Conservation (phyloP, 768 basidiomycete species). For the Russula lepida region DNA sequence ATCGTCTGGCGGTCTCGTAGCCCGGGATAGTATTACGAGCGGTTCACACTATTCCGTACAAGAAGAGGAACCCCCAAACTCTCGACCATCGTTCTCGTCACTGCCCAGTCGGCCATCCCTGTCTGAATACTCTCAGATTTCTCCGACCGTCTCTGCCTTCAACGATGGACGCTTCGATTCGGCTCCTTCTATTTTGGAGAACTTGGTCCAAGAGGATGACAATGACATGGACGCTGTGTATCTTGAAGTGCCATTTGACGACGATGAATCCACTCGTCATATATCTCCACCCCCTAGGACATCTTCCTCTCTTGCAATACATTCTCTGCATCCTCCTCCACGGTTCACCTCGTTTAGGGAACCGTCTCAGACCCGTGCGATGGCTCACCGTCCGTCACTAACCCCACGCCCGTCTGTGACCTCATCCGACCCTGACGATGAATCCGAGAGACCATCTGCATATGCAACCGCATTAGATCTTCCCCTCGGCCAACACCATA, state of each 20-base stretch:
- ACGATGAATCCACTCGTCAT: slow-evolving; percentile 11
- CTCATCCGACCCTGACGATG: slow-evolving; percentile 21
- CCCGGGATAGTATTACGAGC: slow-evolving; percentile 19
- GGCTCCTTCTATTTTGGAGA: slow-evolving; percentile 18
- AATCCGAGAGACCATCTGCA: slow-evolving; percentile 16
- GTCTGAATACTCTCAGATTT: slow-evolving; percentile 61
- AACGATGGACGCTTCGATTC: slow-evolving; percentile 43
- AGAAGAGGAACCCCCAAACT: slow-evolving; percentile 22
- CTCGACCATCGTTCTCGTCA: slow-evolving; percentile 47
- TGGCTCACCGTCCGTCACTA: background rate
- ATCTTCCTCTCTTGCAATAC: slow-evolving; percentile 20
- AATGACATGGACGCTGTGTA: background rate
- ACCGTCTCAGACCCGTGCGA: background rate
- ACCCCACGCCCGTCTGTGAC: slow-evolving; percentile 6
- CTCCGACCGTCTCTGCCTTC: slow-evolving; percentile 77
- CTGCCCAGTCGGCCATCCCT: slow-evolving; percentile 44
- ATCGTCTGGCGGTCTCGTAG: background rate
- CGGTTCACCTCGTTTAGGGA: slow-evolving; percentile 10
- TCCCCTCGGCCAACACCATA: background rate
- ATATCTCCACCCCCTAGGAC: slow-evolving; percentile 20
- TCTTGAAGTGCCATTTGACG: background rate
- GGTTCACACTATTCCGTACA: slow-evolving; percentile 20
- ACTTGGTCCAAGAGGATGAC: slow-evolving; percentile 19
- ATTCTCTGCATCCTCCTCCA: slow-evolving; percentile 17
- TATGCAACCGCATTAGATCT: slow-evolving; percentile 19